Base-by-base conservation (phyloP, 176 grass and related monocot species). In the Pharus latifolius region DNA sequence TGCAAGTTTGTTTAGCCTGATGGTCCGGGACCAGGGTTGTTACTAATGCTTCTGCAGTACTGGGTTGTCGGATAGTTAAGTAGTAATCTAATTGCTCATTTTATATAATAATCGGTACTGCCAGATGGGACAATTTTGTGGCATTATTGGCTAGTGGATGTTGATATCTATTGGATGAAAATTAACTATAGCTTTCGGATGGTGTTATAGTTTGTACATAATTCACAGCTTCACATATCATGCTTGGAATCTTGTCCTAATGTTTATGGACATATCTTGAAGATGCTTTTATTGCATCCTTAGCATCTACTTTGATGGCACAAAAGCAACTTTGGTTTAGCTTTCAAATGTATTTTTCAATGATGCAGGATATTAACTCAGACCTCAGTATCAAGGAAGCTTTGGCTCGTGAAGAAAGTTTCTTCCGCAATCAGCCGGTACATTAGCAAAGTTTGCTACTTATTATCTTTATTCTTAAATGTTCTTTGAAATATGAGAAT, bases 371-470 rank as follows among this genome's bases (percentile, higher is more conserved):
- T 71, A 99, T 99, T 59, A 91, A 86, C 43, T 68, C 81, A 9
- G 86, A 99, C 33, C 78, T 88, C 26, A 99, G 95, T 81, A 94
- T 99, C 67, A 99, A 82, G 67, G 90, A 99, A 67, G 95, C 95
- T 76, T 65, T 99, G 79, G 49, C 75, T 30, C 84, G 70, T 77
- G 95, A 99, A 88, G 95, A 91, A n/a, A 78, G 63, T 63, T 99
- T 99, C 82, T 99, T 99, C 49, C 79, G 76, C 40, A 80, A 60
- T 71, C 90, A 99, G 8, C 84, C 84, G 8, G 95, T 99, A 99
- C 52, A 56, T 75, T 63, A 37, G 15, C 66, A 29, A 44, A 77
- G 4, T 63, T 74, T 67, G 27, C 45, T 15, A 26, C 49, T 53
- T 82, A 20, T 61, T 57, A 24, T 44, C 49, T 6, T 49, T 37